Evolutionary conservation across 1,284 basidiomycete genomes (phyloP).

Genomic region (Tilletia indica): DNA sequence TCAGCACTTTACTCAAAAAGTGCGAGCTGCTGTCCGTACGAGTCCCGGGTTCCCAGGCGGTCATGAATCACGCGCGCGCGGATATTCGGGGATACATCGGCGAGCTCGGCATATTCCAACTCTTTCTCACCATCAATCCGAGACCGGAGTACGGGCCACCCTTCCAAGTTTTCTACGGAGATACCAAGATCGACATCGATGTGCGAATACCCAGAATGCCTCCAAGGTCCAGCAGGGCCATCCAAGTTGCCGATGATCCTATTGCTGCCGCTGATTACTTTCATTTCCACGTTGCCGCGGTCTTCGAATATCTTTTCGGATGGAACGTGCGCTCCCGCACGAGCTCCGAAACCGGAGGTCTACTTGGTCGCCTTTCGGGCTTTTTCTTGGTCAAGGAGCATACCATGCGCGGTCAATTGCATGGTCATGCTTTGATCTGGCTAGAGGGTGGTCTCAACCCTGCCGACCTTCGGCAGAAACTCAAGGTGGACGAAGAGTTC

Average conservation of each 20-base stretch:
- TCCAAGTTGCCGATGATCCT: background rate
- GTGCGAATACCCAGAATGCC: background rate
- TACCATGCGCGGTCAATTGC: background rate
- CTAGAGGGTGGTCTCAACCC: background rate
- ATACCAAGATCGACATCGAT: background rate
- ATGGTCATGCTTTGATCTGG: background rate
- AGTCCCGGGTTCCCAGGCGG: background rate
- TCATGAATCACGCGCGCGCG: background rate
- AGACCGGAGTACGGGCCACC: background rate
- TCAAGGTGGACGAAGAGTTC: background rate
- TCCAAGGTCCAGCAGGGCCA: background rate
- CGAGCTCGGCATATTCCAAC: background rate
- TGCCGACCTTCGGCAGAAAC: background rate
- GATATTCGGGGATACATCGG: background rate
- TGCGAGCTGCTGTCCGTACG: background rate
- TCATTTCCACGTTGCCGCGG: background rate
- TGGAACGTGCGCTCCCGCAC: background rate
- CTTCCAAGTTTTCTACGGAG: background rate
- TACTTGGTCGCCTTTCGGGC: background rate
- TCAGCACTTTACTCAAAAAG: background rate
- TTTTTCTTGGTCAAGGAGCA: conserved; percentile 3
- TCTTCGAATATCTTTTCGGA: background rate
- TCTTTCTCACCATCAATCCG: background rate
- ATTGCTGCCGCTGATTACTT: background rate
- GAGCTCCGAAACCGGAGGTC: background rate